Conservation (phyloP, 192 early-diverging fungal genomes). For the Coemansia sp. region DNA sequence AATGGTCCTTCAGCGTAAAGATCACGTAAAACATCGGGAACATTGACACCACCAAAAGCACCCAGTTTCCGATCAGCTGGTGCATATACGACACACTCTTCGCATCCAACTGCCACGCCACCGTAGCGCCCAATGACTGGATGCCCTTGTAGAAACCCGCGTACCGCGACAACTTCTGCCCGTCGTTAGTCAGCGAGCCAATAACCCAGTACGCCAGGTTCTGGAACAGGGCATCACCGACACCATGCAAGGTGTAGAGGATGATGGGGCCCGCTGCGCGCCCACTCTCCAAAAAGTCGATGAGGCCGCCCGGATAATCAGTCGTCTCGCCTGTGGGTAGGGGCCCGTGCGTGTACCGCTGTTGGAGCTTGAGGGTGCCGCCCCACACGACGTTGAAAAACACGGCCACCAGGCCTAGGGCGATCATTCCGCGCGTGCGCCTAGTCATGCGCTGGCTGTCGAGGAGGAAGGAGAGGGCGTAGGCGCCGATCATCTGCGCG, state of each 20-base stretch:
- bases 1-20: conserved; percentile 50
- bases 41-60: conserved; percentile 54
- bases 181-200: conserved; percentile 81
- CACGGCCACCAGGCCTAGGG: conserved; percentile 44
- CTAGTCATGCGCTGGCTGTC: conserved; percentile 59
- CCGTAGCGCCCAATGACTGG: conserved; percentile 70
- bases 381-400: conserved; percentile 60
- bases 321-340: conserved; percentile 7
- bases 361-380: conserved; percentile 62
- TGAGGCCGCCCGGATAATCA: conserved; percentile 35
- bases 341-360: conserved; percentile 51
- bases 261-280: conserved; percentile 62
- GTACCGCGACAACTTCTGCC: conserved; percentile 62
- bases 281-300: conserved; percentile 40
- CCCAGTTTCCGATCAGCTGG: conserved; percentile 60
- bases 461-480: conserved; percentile 65
- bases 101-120: conserved; percentile 71
- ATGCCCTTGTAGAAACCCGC: conserved; percentile 87
- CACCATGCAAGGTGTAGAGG: conserved; percentile 70
- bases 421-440: conserved; percentile 60
- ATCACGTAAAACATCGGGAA: conserved; percentile 54
- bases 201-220: conserved; percentile 78
- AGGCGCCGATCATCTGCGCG: conserved; percentile 70
- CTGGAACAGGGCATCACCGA: conserved; percentile 79
- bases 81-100: conserved; percentile 48